Evolutionary conservation across 345 rosid species (phyloP), one percentile per base, ranked within the genome.

Genomic region (Diplotaxis tenuifolia): DNA sequence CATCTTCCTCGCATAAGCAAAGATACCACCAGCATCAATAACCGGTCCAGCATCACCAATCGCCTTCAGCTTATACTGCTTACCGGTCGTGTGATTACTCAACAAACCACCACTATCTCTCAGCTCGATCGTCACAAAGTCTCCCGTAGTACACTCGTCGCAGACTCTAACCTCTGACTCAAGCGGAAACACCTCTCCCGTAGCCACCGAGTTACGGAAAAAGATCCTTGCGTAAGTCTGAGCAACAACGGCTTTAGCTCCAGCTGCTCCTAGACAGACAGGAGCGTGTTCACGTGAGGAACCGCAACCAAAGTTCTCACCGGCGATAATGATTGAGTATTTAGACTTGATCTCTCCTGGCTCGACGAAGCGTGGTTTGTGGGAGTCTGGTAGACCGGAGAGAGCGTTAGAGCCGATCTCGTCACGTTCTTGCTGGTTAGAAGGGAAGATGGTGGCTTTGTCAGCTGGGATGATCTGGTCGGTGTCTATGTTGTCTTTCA

Each of bases 271-370:
- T 0, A 90, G 78, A 3, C 92, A 92, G 16, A 93, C 96, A 0
- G 96, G 98, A n/a, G 96, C 98, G 71, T 90, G 96, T 83, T 93
- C 98, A 28, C 98, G 85, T 9, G 96, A 93, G 1, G 98, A 93
- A 0, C 96, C 98, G 61, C 96, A 93, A 8, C 98, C 96, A 47
- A 93, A 93, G 78, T 90, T 93, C 22, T 82, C 92, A n/a, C 96
- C 96, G 0, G 70, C 92, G 25, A 93, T 81, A 12, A 93, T 75
- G 58, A 93, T 87, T 0, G 88, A 38, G 82, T 86, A 93, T 54
- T 81, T 85, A 15, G 93, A 83, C 53, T 87, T 90, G 38, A 62
- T 76, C 70, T 86, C 78, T 16, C 77, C 59, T 3, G 86, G 82
- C 20, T 86, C 88, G 1, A 93, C 78, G 81, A 87, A 88, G 22